Base-by-base conservation (phyloP, 202 grass and related monocot species). In the Eragrostis tef region DNA sequence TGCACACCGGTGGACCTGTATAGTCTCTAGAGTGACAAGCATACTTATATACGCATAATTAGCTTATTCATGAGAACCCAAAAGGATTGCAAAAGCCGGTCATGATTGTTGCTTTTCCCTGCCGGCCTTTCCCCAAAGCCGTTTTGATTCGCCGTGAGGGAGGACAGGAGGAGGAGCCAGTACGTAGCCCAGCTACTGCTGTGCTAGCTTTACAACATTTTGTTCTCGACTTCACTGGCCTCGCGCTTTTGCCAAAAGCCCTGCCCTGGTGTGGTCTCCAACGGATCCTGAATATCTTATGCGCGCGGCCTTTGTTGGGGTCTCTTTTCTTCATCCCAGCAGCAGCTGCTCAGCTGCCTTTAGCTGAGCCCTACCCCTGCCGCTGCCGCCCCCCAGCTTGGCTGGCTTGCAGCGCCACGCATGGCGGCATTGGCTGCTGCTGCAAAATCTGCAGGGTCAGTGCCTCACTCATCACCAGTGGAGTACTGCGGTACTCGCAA, bases 231-330 rank as follows among this genome's bases (percentile, higher is more conserved):
- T 79, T 79, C 80, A 45, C 81, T 58, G 64, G 46, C 21, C 57
- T 11, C 57, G 57, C 57, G 26, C 62, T 71, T 85, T 76, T 57
- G 54, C 64, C 57, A 66, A 87, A 78, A 78, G 86, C 79, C 72
- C 46, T 39, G 48, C 36, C 74, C 60, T n/a, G 82, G 7, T 56
- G 83, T 89, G 83, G 67, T 86, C 83, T 86, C 68, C 24, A 53
- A 9, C 52, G 80, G 74, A 89, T 89, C 83, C 83, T 83, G 88
- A 70, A 89, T 89, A 89, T 86, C 79, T 89, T 86, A 83, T 75
- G 49, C 74, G 21, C 7, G 9, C 22, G 50, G 81, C 77, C 81
- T 89, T 84, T 79, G 70, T 68, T 64, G 51, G 14, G n/a, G 9
- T n/a, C 39, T 3, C 15, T 58, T 39, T 48, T 6, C 6, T 48